phyloP scores from a whole-genome alignment of 1,284 basidiomycete species.

The Volvariella surrecta region DNA sequence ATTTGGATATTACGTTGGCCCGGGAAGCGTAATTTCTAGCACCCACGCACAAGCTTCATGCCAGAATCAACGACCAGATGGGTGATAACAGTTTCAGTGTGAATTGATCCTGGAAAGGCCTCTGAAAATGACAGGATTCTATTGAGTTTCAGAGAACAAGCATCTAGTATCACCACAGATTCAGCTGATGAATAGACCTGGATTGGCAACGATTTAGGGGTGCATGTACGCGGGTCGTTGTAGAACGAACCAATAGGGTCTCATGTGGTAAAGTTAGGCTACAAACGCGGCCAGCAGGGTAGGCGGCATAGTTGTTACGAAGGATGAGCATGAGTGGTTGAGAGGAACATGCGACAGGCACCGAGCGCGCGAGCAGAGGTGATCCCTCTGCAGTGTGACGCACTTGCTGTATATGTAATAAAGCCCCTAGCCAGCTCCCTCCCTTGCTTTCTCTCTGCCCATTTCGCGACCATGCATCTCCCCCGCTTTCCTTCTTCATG shows the following conservation, averaged over 20 bases:
- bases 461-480: slow-evolving; percentile 9
- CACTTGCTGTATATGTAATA: not conserved
- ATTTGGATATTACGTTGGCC: slow-evolving; percentile 9
- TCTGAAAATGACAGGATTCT: slow-evolving; percentile 70
- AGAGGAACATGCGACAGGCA: not conserved
- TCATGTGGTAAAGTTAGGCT: slow-evolving; percentile 46
- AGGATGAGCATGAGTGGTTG: slow-evolving; percentile 48
- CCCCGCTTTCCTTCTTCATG: not conserved
- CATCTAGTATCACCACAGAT: slow-evolving; percentile 60
- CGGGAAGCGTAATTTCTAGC: not conserved
- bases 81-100: slow-evolving; percentile 38
- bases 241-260: slow-evolving; percentile 48
- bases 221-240: slow-evolving; percentile 5
- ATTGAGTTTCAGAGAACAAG: slow-evolving; percentile 47
- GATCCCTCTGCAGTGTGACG: too few relatives aligned
- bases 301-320: slow-evolving; percentile 45
- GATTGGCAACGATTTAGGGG: slow-evolving; percentile 9
- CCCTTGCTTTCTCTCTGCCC: not conserved
- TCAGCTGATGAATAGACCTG: slow-evolving; percentile 69
- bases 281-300: slow-evolving; percentile 46
- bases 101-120: slow-evolving; percentile 54
- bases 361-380: slow-evolving; percentile 2
- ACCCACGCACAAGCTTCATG: slow-evolving; percentile 73
- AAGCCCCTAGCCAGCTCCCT: not conserved
- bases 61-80: slow-evolving; percentile 61